phyloP scores from a whole-genome alignment of 768 basidiomycete genomes.

The Suillus discolor region DNA sequence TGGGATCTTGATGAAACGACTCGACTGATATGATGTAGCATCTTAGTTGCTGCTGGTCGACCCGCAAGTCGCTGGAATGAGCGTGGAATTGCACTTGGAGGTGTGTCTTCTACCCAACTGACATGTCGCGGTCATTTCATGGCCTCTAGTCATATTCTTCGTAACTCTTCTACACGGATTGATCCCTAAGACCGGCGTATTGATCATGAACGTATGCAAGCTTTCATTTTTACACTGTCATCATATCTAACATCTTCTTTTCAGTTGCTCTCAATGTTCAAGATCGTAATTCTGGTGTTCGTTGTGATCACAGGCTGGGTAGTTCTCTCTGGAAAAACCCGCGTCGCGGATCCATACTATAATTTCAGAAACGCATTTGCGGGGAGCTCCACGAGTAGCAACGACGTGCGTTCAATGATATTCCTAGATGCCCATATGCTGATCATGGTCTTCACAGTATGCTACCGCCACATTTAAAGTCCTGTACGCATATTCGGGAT shows the following conservation, averaged over 20 bases:
- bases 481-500: constrained; percentile 48
- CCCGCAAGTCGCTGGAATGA: constrained; percentile 47
- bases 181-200: constrained; percentile 48
- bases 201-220: constrained; percentile 52
- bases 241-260: background rate
- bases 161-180: constrained; percentile 55
- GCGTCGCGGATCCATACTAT: constrained; percentile 54
- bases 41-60: constrained; percentile 48
- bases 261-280: constrained; percentile 54
- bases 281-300: constrained; percentile 54
- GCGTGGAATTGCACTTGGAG: constrained; percentile 61
- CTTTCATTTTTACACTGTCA: background rate
- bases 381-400: constrained; percentile 54
- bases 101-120: constrained; percentile 29
- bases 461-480: constrained; percentile 65
- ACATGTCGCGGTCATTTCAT: background rate
- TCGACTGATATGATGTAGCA: constrained; percentile 31
- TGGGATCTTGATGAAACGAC: background rate
- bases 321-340: constrained; percentile 60
- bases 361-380: constrained; percentile 62
- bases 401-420: constrained; percentile 36
- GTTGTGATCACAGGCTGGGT: constrained; percentile 61
- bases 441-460: constrained; percentile 39
- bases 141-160: constrained; percentile 46
- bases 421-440: background rate